A percentile compares a stretch with the other conserved stretches of the same genome.
phyloP scores from a whole-genome alignment of 2,329 filamentous ascomycete genomes.

The Aureobasidium subglaciale region DNA sequence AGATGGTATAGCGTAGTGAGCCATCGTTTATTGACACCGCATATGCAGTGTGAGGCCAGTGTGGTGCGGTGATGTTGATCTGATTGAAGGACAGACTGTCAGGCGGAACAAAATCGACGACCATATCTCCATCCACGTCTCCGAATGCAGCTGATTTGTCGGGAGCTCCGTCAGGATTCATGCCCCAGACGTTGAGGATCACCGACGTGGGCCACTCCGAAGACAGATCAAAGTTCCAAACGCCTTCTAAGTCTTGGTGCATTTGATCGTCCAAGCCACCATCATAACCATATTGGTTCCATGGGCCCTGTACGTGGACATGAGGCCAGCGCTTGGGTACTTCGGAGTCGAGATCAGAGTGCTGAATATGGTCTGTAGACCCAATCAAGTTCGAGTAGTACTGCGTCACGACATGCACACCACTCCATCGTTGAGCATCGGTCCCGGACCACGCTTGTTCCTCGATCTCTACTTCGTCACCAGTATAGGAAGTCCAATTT shows the following conservation, averaged over 20 bases:
- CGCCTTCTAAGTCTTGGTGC: constrained; percentile 39
- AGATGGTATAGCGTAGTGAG: constrained; percentile 43
- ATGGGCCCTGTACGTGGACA: not conserved
- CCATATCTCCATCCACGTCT: constrained; percentile 53
- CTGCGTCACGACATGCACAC: constrained; percentile 55
- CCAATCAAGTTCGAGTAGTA: constrained; percentile 56
- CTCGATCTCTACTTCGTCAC: constrained; percentile 43
- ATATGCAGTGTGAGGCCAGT: constrained; percentile 49
- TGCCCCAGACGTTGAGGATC: constrained; percentile 61
- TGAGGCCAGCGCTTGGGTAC: constrained; percentile 3
- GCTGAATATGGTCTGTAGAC: constrained; percentile 54
- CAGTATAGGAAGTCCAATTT: constrained; percentile 50
- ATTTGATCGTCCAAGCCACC: constrained; percentile 29
- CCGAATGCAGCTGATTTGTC: constrained; percentile 54
- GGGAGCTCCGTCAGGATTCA: constrained; percentile 56
- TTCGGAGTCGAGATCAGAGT: constrained; percentile 44
- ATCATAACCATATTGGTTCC: constrained; percentile 6
- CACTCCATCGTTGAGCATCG: constrained; percentile 49
- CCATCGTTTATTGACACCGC: constrained; percentile 50
- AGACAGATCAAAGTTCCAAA: constrained; percentile 56
- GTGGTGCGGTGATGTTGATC: constrained; percentile 54
- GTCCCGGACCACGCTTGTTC: constrained; percentile 53
- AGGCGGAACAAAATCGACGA: constrained; percentile 56
- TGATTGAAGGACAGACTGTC: constrained; percentile 48
- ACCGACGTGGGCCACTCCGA: constrained; percentile 56